Percentiles rank a stretch among this genome's conserved stretches.
These are phyloP conservation scores for Ogataea ganodermae DNA, from an alignment of 805 yeast genomes.

Conservation along the genomic window DNA sequence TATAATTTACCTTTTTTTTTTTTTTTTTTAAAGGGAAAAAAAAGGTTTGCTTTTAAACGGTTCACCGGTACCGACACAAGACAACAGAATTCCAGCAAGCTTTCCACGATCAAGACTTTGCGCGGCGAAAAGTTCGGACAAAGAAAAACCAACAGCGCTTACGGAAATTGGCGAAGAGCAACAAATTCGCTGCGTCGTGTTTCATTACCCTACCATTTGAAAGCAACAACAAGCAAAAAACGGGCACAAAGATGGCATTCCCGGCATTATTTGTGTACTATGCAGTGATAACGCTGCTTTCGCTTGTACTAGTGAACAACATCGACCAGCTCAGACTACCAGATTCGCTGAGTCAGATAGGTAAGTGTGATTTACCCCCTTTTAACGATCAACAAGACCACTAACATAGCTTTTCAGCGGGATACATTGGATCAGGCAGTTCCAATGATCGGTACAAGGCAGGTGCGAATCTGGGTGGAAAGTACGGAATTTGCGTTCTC, in stretches of 20 bases:
- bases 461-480: not conserved
- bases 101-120: not conserved
- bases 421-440: not conserved
- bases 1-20: not conserved
- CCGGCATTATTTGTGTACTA: conserved; percentile 20
- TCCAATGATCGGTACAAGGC: not conserved
- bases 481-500: not conserved
- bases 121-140: not conserved
- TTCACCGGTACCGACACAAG: not conserved
- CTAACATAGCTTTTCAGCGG: conserved; percentile 1
- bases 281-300: conserved; percentile 20
- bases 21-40: not conserved
- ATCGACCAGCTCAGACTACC: conserved; percentile 17
- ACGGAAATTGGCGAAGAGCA: not conserved
- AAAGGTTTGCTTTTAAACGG: conserved; percentile 1
- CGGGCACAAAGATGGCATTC: conserved; percentile 10
- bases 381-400: not conserved
- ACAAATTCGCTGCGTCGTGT: not conserved
- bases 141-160: not conserved
- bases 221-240: not conserved
- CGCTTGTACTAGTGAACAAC: conserved; percentile 16
- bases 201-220: too few species aligned
- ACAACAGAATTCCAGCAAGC: not conserved
- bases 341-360: not conserved
- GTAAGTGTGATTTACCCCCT: conserved; percentile 6